Base-by-base conservation (phyloP, 352 stramenopile species). In the Globisporangium rhizosaccharum region DNA sequence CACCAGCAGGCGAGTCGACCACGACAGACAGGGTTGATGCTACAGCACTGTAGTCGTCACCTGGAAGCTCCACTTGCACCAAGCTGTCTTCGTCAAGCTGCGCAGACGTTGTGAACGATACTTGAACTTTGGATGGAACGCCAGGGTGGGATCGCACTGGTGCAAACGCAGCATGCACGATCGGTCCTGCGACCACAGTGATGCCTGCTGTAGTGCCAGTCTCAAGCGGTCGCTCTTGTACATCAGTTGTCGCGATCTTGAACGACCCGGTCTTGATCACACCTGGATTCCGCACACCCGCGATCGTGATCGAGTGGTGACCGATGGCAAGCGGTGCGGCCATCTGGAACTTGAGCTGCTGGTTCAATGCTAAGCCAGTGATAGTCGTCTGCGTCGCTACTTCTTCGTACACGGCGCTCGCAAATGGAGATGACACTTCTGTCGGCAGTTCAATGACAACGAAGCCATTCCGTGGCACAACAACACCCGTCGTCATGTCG, bases 81-180 rank as follows among this genome's bases (percentile, higher is more conserved):
- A 73, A 60, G 23, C 70, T 79, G n/a, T 75, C 55, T 26, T 67
- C 51, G 0, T 61, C 57, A 1, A 89, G 65, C 0, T 67, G 69
- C 3, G 76, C 77, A 18, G 79, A 79, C 2, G 75, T 71, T 15
- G 71, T 79, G 51, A 87, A 87, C 0, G 67, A 71, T 15, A 89
- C 57, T 25, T 70, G 59, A 30, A 79, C 67, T 17, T 58, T 59
- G 10, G 76, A 82, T 37, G 54, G 56, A 23, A 87, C 76, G 3
- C 75, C 79, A 33, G 76, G 76, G 23, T 86, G 73, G 3, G 76
- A 52, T 9, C 71, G 66, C 1, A 66, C 49, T 12, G 71, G 59
- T 9, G 50, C 59, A 23, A 89, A 57, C 1, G 53, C 45, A 10
- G 76, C 76, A 26, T 73, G 53, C 1, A 57, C 46, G 18, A 89